These are phyloP conservation scores for Amauroascus verrucosus DNA, from an alignment of 2,329 filamentous ascomycete genomes.

Conservation along the genomic window DNA sequence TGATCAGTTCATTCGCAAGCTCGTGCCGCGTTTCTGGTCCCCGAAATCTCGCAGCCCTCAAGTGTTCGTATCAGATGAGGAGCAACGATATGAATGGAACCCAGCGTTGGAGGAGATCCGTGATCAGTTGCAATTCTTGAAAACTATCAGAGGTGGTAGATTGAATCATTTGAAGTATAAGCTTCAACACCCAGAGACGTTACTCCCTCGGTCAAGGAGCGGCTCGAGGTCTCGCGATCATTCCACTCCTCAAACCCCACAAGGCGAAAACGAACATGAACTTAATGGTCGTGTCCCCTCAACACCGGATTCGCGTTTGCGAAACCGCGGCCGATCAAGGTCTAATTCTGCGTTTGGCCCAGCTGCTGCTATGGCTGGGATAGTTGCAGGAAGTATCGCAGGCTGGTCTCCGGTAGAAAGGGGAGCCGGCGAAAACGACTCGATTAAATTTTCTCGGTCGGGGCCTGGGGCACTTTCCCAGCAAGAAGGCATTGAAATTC, in stretches of 20 bases:
- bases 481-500: slow-evolving; percentile 38
- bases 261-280: slow-evolving; percentile 36
- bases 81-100: slow-evolving; percentile 46
- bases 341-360: slow-evolving; percentile 51
- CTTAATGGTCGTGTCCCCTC: slow-evolving; percentile 33
- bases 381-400: slow-evolving; percentile 55
- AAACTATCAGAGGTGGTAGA: slow-evolving; percentile 53
- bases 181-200: slow-evolving; percentile 46
- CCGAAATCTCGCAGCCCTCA: slow-evolving; percentile 33
- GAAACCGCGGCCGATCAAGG: slow-evolving; percentile 42
- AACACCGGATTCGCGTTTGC: slow-evolving; percentile 45
- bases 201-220: slow-evolving; percentile 37
- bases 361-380: slow-evolving; percentile 54
- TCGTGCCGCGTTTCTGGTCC: slow-evolving; percentile 33
- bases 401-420: slow-evolving; percentile 55
- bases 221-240: slow-evolving; percentile 33
- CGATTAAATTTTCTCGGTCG: slow-evolving; percentile 30
- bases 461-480: slow-evolving; percentile 31
- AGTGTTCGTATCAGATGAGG: slow-evolving; percentile 38
- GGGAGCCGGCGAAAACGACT: slow-evolving; percentile 27
- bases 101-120: slow-evolving; percentile 52
- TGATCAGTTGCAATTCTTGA: slow-evolving; percentile 54
- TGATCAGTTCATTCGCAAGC: slow-evolving; percentile 42
- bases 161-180: slow-evolving; percentile 51
- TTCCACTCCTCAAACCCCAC: slow-evolving; percentile 47